Evolutionary conservation across 2,329 filamentous ascomycete species (phyloP).

Genomic region (Fusarium pilosicola): DNA sequence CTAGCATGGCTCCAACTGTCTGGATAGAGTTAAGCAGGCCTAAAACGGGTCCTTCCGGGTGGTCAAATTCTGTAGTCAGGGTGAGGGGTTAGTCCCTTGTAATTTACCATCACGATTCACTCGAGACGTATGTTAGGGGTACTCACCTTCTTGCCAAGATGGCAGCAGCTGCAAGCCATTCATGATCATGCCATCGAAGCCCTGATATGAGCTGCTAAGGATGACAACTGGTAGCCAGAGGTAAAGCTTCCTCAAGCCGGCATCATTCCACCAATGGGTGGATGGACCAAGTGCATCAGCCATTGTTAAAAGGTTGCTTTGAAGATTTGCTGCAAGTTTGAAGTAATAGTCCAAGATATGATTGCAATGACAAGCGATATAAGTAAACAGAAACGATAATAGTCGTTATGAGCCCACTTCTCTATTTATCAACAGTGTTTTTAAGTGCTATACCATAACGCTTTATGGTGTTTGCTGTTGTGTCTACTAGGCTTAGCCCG

Average conservation of each 20-base stretch:
- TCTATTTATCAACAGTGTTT: not conserved
- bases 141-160: not conserved
- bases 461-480: not conserved
- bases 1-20: not conserved
- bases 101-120: too few relatives aligned
- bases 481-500: too few relatives aligned
- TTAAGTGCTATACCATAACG: not conserved
- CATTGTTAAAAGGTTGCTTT: not conserved
- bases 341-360: accelerated
- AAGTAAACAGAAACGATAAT: accelerated
- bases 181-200: not conserved
- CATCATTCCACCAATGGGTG: not conserved
- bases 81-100: not conserved
- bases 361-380: accelerated
- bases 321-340: not conserved
- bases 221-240: not conserved
- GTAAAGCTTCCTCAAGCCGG: not conserved
- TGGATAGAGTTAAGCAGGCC: not conserved
- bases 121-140: accelerated
- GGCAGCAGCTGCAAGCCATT: not conserved
- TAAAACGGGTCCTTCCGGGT: not conserved
- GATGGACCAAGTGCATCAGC: not conserved
- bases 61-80: not conserved
- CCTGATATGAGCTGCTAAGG: not conserved
- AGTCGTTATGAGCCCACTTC: not conserved